Evolutionary conservation across 495 filamentous ascomycete species (phyloP), one percentile per base, ranked within the genome.

Genomic region (Tuber brumale): DNA sequence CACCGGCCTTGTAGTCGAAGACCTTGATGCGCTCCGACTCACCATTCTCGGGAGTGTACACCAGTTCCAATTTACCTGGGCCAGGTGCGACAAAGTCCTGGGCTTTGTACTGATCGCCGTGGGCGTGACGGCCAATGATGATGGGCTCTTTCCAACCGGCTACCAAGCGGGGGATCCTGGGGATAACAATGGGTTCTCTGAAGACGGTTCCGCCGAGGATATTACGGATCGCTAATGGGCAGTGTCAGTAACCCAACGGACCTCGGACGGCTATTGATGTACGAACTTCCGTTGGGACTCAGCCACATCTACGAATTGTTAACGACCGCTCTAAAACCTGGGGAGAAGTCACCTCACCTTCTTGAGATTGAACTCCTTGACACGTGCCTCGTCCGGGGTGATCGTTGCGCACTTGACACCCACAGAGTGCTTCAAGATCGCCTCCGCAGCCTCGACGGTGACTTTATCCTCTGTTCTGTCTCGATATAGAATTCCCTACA

Each of bases 401-500:
- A 99, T 99, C 83, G 95, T 99, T 75, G 95, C 95, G 85, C 95
- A 99, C 89, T 99, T 99, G 85, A 99, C 93, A 85, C 95, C 95
- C 72, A 99, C 95, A 72, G 91, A 92, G 88, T 98, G 97, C 88
- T 97, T 96, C 89, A 97, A 94, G 86, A 97, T 97, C 42, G 95
- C 95, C 86, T 97, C 94, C 69, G 95, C 95, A 73, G 94, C 91
- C 82, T 98, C 95, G 79, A 92, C 81, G 72, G 95, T 99, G 84
- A 99, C 94, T 86, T 97, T 87, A 85, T 99, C 95, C 82, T 97
- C 90, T 83, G 95, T 99, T 88, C 96, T 84, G 83, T 99, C 94
- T 84, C 95, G 93, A 88, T 96, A 96, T 84, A 93, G 91, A 46
- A 99, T 90, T 76, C 95, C 95, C 88, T 89, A 72, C 35, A 31